Percentiles rank a stretch among this genome's conserved stretches.
phyloP scores from a whole-genome alignment of 2,329 filamentous ascomycete genomes.

The Aspergillus pseudotamarii region DNA sequence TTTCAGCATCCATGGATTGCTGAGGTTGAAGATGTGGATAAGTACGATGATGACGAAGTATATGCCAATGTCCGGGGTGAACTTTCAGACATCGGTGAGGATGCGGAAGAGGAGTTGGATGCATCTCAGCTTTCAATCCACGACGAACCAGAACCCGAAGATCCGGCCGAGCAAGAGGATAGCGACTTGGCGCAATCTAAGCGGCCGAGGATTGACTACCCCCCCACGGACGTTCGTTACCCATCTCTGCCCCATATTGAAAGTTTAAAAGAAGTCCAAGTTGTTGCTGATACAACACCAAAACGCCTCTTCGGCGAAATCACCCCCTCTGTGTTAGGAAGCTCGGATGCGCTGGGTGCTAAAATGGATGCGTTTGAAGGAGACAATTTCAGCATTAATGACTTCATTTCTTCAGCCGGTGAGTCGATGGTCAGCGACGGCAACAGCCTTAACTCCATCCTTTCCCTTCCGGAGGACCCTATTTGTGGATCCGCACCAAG shows the following conservation, averaged over 20 bases:
- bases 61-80: constrained; percentile 49
- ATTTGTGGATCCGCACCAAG: constrained; percentile 47
- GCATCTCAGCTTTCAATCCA: constrained; percentile 68
- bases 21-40: constrained; percentile 55
- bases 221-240: constrained; percentile 40
- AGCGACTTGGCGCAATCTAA: constrained; percentile 41
- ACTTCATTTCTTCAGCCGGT: constrained; percentile 43
- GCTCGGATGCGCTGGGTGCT: constrained; percentile 52
- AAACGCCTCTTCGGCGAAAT: constrained; percentile 65
- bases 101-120: constrained; percentile 45
- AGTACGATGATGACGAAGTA: constrained; percentile 66
- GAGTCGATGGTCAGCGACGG: constrained; percentile 43
- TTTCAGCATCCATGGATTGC: constrained; percentile 75
- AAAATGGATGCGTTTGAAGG: constrained; percentile 32
- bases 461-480: constrained; percentile 39
- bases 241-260: constrained; percentile 46
- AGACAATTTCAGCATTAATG: constrained; percentile 40
- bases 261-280: constrained; percentile 35
- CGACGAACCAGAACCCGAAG: constrained; percentile 45
- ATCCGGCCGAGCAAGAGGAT: constrained; percentile 35
- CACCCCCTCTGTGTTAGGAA: constrained; percentile 56
- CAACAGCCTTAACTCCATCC: constrained; percentile 40
- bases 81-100: constrained; percentile 42
- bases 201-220: constrained; percentile 35
- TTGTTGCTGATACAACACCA: constrained; percentile 29